These are phyloP conservation scores for Nannizziopsis barbatae DNA, from an alignment of 2,329 filamentous ascomycete genomes.

Conservation along the genomic window DNA sequence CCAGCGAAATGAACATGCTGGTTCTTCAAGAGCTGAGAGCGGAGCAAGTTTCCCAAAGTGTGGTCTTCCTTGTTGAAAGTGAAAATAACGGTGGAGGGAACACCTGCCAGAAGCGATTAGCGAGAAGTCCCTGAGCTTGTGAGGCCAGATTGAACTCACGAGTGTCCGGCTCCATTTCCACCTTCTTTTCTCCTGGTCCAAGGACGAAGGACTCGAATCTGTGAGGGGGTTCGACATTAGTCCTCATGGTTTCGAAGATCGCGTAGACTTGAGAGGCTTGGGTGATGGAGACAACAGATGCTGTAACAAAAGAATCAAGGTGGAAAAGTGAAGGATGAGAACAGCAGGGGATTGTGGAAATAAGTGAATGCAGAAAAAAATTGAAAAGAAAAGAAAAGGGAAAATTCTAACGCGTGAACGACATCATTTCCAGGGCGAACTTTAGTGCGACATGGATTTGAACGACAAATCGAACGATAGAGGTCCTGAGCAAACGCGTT, in stretches of 20 bases:
- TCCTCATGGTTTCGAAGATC: too few species aligned
- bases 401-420: conserved; percentile 12
- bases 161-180: conserved; percentile 76
- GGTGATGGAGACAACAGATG: not conserved
- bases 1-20: conserved; percentile 78
- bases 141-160: conserved; percentile 47
- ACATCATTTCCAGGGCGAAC: conserved; percentile 14
- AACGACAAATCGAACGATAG: conserved; percentile 15
- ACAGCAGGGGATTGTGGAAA: not conserved
- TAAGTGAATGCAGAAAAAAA: not conserved
- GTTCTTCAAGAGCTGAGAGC: conserved; percentile 73
- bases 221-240: not conserved
- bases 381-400: not conserved
- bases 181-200: conserved; percentile 80
- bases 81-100: conserved; percentile 92
- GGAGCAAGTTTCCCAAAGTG: conserved; percentile 82
- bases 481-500: conserved; percentile 3
- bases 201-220: conserved; percentile 94
- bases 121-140: not conserved
- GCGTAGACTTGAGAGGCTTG: not conserved
- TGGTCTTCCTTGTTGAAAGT: conserved; percentile 94
- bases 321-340: not conserved
- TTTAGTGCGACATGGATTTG: conserved; percentile 15
- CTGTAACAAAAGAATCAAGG: not conserved
- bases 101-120: conserved; percentile 45